These are phyloP conservation scores for Chaetomium sp. DNA, from an alignment of 2,329 filamentous ascomycete species.

Conservation along the genomic window DNA sequence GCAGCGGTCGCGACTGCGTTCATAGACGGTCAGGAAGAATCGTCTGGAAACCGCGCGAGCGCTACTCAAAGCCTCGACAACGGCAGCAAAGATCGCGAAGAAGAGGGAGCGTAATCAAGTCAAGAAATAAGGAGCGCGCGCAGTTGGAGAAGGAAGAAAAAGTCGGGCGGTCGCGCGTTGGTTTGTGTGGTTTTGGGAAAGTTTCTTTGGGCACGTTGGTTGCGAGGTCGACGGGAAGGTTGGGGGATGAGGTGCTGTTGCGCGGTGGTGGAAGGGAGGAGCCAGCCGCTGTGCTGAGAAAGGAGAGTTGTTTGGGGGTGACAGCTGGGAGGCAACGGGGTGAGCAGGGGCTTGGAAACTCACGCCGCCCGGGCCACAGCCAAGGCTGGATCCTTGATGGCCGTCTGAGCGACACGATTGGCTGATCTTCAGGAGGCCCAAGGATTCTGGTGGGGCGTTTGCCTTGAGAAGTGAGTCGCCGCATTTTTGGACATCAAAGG, in stretches of 20 bases:
- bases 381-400: conserved; percentile 18
- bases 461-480: conserved; percentile 5
- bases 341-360: conserved; percentile 21
- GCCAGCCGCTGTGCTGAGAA: conserved; percentile 13
- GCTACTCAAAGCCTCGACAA: conserved; percentile 41
- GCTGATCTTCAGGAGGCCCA: conserved; percentile 3
- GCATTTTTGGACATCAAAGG: neutral
- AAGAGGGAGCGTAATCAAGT: conserved; percentile 28
- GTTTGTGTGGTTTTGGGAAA: conserved; percentile 19
- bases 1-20: conserved; percentile 16
- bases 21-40: conserved; percentile 4
- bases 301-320: conserved; percentile 26
- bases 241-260: conserved; percentile 21
- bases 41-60: conserved; percentile 32
- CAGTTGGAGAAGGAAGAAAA: conserved; percentile 20
- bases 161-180: conserved; percentile 16
- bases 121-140: conserved; percentile 29
- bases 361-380: conserved; percentile 17
- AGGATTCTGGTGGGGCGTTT: conserved; percentile 11
- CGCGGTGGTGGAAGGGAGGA: conserved; percentile 22
- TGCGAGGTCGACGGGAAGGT: conserved; percentile 22
- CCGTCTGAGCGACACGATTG: conserved; percentile 12
- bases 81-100: conserved; percentile 18
- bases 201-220: conserved; percentile 19
- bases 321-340: conserved; percentile 19